Base-by-base conservation (phyloP, 164 flowering plant species). In the Amborella trichopoda region DNA sequence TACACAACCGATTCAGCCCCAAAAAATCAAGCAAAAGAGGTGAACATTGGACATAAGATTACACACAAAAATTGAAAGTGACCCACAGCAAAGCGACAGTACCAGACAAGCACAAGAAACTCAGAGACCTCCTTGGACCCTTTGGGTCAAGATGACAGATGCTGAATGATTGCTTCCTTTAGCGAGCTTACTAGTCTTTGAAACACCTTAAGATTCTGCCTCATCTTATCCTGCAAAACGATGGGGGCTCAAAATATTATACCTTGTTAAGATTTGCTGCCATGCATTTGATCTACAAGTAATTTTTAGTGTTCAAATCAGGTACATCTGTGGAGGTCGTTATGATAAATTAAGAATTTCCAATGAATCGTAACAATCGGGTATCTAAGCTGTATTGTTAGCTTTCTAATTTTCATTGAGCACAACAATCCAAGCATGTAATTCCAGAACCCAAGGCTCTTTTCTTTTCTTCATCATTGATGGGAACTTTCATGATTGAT, bases 151-250 rank as follows among this genome's bases (percentile, higher is more conserved):
- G 54, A 39, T 65, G 71, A 46, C 67, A 37, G 14, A 37, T 20
- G 40, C 13, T 37, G 84, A 36, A 79, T 52, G 16, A 72, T 48
- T 26, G 70, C 45, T 55, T 91, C 98, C 71, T 91, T 91, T 8
- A 86, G 74, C 0, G 96, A 77, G 44, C 61, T 67, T 33, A 73
- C 78, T 46, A 91, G 52, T 62, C 98, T 76, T 18, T 48, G 71
- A 44, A 87, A 86, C 30, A 87, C 77, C 71, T 87, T 87, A 5
- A 83, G 70, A 21, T 54, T 68, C 45, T 58, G 76, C 3, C 98
- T 87, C 1, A 66, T 46, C 65, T 83, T 91, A 9, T 76, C 87
- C 98, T 83, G 69, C n/a, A 32, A 48, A 45, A 27, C 36, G 9
- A 43, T 40, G 25, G 28, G 54, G 43, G 19, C 13, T 14, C 37